Conservation (phyloP, 345 rosid species). For the Populus nigra region DNA sequence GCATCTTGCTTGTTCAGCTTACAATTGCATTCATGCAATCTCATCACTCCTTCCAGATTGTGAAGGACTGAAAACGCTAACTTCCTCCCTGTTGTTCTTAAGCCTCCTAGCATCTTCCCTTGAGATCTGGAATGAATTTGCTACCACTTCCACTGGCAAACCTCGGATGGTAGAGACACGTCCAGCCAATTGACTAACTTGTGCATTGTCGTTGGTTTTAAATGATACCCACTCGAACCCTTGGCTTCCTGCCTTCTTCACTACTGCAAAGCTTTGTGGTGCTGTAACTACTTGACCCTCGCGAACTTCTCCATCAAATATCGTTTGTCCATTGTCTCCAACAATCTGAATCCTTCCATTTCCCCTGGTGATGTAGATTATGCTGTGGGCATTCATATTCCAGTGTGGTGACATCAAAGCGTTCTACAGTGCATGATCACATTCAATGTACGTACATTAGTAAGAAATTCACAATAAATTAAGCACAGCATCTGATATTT, state of each 20-base stretch:
- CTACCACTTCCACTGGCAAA: slow-evolving; percentile 32
- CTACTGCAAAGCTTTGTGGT: slow-evolving; percentile 32
- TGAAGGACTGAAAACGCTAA: neutral
- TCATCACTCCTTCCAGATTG: neutral
- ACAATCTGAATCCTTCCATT: slow-evolving; percentile 32
- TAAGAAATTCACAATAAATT: no score
- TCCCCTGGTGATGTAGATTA: slow-evolving; percentile 34
- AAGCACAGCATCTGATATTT: no score
- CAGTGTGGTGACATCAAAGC: slow-evolving; percentile 32
- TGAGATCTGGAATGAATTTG: slow-evolving; percentile 31
- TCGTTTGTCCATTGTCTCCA: slow-evolving; percentile 22
- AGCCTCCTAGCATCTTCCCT: slow-evolving; percentile 37
- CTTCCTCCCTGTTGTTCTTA: slow-evolving; percentile 19
- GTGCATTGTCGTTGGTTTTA: slow-evolving; percentile 32
- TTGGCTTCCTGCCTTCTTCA: slow-evolving; percentile 28
- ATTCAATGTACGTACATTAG: neutral
- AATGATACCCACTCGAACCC: slow-evolving; percentile 41
- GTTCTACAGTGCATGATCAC: slow-evolving; percentile 21
- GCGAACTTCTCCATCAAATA: slow-evolving; percentile 23
- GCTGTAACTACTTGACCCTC: slow-evolving; percentile 37
- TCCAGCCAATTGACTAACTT: slow-evolving; percentile 27
- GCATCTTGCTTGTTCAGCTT: no score
- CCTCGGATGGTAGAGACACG: slow-evolving; percentile 21
- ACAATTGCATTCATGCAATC: no score
- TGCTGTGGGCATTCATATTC: slow-evolving; percentile 39